phyloP scores from a whole-genome alignment of 768 basidiomycete species.

The Xerocomus spinulosus region DNA sequence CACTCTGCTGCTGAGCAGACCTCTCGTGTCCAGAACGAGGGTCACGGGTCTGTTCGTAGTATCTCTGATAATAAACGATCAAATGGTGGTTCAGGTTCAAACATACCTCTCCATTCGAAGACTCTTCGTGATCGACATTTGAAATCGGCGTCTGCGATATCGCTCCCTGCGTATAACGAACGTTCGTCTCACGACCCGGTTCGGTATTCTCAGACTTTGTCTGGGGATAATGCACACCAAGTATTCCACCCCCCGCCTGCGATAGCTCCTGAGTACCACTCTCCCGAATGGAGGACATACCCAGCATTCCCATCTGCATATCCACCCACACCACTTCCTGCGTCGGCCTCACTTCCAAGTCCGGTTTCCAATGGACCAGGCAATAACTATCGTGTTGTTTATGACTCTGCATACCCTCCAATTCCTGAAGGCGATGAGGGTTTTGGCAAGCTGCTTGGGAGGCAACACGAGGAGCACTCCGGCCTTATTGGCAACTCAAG shows the following conservation, averaged over 20 bases:
- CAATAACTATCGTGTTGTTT: slow-evolving; percentile 1
- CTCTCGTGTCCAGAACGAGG: slow-evolving; percentile 7
- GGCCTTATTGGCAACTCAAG: slow-evolving; percentile 57
- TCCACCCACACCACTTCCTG: slow-evolving; percentile 59
- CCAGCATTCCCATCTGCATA: slow-evolving; percentile 76
- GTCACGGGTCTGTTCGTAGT: slow-evolving; percentile 14
- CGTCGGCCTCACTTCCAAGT: slow-evolving; percentile 31
- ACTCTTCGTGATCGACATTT: slow-evolving; percentile 8
- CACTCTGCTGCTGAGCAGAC: slow-evolving; percentile 3
- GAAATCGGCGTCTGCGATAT: slow-evolving; percentile 15
- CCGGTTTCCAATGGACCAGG: slow-evolving; percentile 7
- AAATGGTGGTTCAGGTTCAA: not conserved
- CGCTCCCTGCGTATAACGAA: slow-evolving; percentile 25
- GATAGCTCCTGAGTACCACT: slow-evolving; percentile 32
- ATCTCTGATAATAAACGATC: slow-evolving; percentile 15
- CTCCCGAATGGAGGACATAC: slow-evolving; percentile 71
- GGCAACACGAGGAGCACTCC: slow-evolving; percentile 56
- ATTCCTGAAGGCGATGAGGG: slow-evolving; percentile 49
- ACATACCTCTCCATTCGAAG: slow-evolving; percentile 3
- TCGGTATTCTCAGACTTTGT: slow-evolving; percentile 20
- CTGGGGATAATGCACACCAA: slow-evolving; percentile 33
- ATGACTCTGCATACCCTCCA: slow-evolving; percentile 16
- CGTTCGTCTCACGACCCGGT: slow-evolving; percentile 17
- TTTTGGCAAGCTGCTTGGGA: slow-evolving; percentile 72
- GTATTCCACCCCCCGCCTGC: slow-evolving; percentile 51